Conservation (phyloP, 2,329 filamentous ascomycete species). For the Fusarium udum region DNA sequence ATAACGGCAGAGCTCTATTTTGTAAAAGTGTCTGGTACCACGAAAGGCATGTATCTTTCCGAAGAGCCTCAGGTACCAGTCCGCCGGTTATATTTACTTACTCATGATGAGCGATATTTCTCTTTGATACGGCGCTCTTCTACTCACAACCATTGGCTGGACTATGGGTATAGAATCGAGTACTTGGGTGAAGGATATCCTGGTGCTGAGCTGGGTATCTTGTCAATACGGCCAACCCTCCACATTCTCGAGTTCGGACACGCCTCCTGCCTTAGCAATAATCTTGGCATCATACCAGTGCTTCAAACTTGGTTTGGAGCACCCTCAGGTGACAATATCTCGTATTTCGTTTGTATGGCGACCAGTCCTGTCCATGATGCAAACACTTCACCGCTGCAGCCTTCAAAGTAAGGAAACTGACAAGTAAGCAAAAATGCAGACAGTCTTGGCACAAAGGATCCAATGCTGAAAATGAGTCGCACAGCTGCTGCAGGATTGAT, state of each 20-base stretch:
- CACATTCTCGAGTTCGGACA: not conserved
- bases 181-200: not conserved
- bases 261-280: not conserved
- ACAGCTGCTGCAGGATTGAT: not conserved
- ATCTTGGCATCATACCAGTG: not conserved
- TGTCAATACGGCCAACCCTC: not conserved
- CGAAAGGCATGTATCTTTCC: not conserved
- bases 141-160: not conserved
- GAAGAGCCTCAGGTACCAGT: not conserved
- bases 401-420: not conserved
- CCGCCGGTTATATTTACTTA: not conserved
- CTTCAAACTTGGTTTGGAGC: not conserved
- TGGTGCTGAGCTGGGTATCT: not conserved
- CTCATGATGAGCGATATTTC: not conserved
- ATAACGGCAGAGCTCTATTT: not conserved
- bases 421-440: not conserved
- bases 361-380: not conserved
- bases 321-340: not conserved
- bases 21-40: not conserved
- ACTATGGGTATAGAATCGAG: not conserved
- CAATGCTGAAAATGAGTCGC: not conserved
- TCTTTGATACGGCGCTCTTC: not conserved
- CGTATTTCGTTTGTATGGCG: not conserved
- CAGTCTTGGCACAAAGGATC: not conserved
- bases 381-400: not conserved